These are phyloP conservation scores for Lycium barbarum DNA, from an alignment of 257 asterid genomes.

Conservation along the genomic window DNA sequence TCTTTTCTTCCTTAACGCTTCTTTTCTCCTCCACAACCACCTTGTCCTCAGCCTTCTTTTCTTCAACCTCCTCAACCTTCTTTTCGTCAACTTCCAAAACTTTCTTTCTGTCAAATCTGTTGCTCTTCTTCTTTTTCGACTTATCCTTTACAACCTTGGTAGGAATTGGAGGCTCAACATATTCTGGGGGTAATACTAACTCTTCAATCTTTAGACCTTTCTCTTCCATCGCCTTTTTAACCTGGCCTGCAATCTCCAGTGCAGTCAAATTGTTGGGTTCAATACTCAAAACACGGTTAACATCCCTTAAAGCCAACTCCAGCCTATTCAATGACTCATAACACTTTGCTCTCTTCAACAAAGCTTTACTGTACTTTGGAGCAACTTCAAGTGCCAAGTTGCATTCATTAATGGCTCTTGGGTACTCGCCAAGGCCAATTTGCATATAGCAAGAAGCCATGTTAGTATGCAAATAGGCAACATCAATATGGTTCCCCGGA, in stretches of 20 bases:
- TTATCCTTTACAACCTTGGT: conserved; percentile 54
- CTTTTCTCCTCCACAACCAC: conserved; percentile 69
- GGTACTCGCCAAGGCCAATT: conserved; percentile 89
- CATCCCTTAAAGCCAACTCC: conserved; percentile 81
- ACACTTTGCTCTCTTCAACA: conserved; percentile 83
- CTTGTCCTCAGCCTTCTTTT: conserved; percentile 67
- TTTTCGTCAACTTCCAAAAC: conserved; percentile 43
- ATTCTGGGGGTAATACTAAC: conserved; percentile 44
- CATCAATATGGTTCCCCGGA: conserved; percentile 78
- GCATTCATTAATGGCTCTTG: conserved; percentile 84
- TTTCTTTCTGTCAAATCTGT: conserved; percentile 41
- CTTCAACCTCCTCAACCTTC: conserved; percentile 55
- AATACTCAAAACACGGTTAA: conserved; percentile 65
- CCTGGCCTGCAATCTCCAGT: conserved; percentile 65
- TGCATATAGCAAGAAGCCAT: conserved; percentile 96
- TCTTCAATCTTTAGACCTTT: conserved; percentile 62
- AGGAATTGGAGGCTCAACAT: conserved; percentile 51
- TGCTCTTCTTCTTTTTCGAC: conserved; percentile 64
- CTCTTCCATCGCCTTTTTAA: conserved; percentile 56
- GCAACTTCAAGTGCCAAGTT: conserved; percentile 90
- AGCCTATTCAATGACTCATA: conserved; percentile 76
- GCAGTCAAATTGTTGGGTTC: conserved; percentile 85
- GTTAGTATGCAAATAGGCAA: conserved; percentile 73
- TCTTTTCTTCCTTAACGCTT: conserved; percentile 74
- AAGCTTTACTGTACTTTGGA: conserved; percentile 86